phyloP scores from a whole-genome alignment of 1,284 basidiomycete genomes.

The Microbotryum lychnidis-dioicae region DNA sequence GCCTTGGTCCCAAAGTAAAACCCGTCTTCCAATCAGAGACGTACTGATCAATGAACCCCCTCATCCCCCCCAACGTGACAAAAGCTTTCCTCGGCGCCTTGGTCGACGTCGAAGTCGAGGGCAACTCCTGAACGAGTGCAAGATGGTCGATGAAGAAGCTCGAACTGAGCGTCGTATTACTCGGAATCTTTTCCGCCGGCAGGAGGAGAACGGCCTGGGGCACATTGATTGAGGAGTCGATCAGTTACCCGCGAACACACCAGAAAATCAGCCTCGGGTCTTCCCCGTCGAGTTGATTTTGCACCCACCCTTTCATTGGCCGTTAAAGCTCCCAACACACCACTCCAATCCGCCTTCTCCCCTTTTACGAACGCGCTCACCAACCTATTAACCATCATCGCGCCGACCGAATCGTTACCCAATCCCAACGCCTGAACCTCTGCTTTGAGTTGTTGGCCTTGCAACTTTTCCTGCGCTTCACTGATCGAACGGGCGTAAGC shows the following conservation, averaged over 20 bases:
- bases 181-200: constrained; percentile 22
- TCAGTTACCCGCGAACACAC: neutral
- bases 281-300: neutral
- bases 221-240: neutral
- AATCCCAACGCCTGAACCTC: constrained; percentile 29
- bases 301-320: constrained; percentile 26
- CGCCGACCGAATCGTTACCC: constrained; percentile 21
- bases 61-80: constrained; percentile 19
- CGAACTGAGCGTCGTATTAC: neutral
- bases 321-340: constrained; percentile 9
- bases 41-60: constrained; percentile 12
- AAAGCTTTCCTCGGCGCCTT: neutral
- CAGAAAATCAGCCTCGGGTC: neutral
- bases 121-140: constrained; percentile 5
- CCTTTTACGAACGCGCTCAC: neutral
- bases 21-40: neutral
- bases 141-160: constrained; percentile 28
- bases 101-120: neutral
- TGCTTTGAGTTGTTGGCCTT: constrained; percentile 29
- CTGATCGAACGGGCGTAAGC: constrained; percentile 18
- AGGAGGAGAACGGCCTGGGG: constrained; percentile 16
- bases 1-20: neutral
- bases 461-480: constrained; percentile 25
- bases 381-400: constrained; percentile 22
- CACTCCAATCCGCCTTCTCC: constrained; percentile 14